Percentiles rank a stretch among this genome's conserved stretches.
phyloP scores from a whole-genome alignment of 2,329 filamentous ascomycete genomes.

The Lasiodiplodia sp. region DNA sequence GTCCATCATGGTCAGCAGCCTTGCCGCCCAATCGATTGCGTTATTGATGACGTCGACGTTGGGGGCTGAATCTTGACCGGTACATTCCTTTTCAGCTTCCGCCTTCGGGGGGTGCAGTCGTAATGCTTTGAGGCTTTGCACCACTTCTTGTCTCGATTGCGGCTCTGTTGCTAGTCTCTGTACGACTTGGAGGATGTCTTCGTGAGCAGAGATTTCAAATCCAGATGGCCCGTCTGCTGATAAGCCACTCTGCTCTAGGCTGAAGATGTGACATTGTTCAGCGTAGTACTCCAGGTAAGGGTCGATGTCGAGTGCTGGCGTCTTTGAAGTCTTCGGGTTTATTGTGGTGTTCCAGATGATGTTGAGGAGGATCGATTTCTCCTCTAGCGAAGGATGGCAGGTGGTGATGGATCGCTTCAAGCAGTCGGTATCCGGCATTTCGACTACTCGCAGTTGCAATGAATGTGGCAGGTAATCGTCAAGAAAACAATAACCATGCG shows the following conservation, averaged over 20 bases:
- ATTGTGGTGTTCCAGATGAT: background rate
- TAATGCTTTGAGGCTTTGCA: background rate
- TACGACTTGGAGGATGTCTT: background rate
- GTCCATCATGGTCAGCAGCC: constrained; percentile 9
- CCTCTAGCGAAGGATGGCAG: background rate
- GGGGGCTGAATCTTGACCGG: background rate
- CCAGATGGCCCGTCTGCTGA: background rate
- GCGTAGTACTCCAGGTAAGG: constrained; percentile 9
- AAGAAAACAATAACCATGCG: background rate
- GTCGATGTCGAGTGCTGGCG: background rate
- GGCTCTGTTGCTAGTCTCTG: background rate
- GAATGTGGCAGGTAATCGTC: background rate
- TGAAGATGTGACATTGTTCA: constrained; percentile 11
- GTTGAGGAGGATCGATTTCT: background rate
- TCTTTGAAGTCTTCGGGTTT: background rate
- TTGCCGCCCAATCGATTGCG: constrained; percentile 7
- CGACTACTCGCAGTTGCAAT: background rate
- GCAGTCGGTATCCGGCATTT: background rate
- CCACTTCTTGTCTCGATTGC: background rate
- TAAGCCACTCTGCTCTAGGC: background rate
- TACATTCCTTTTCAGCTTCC: background rate
- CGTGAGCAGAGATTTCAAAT: background rate
- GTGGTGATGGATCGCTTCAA: background rate
- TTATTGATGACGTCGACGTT: constrained; percentile 1
- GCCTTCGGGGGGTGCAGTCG: background rate